Conservation (phyloP, 495 filamentous ascomycete species). For the Aspergillus bertholletiae region DNA sequence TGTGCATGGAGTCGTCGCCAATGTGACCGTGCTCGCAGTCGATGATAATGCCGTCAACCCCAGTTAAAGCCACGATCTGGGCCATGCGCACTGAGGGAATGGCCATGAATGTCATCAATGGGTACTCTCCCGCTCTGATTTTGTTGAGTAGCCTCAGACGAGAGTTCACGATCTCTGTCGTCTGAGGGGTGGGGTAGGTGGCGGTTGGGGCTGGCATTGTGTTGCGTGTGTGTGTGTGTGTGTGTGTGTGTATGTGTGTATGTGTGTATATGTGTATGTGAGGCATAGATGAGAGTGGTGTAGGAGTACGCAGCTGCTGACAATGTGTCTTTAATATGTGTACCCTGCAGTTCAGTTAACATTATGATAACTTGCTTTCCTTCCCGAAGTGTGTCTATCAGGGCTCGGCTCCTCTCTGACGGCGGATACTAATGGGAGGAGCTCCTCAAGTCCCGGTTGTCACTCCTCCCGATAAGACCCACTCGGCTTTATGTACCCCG, state of each 20-base stretch:
- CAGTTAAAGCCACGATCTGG: slow-evolving; percentile 29
- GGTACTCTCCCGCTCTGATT: slow-evolving; percentile 20
- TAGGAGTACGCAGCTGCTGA: background rate
- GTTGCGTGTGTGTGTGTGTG: background rate
- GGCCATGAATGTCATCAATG: slow-evolving; percentile 29
- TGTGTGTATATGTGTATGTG: too few relatives aligned
- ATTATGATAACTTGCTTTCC: too few relatives aligned
- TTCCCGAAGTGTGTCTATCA: too few relatives aligned
- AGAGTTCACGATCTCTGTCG: slow-evolving; percentile 20
- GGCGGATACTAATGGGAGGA: slow-evolving; percentile 16
- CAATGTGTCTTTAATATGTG: background rate
- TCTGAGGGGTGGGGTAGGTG: background rate
- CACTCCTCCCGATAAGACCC: slow-evolving; percentile 12
- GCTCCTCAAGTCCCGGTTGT: slow-evolving; percentile 16
- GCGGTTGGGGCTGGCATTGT: background rate
- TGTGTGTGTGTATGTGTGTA: too few relatives aligned
- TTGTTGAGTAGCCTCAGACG: slow-evolving; percentile 26
- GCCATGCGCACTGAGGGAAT: slow-evolving; percentile 29
- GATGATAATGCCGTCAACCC: slow-evolving; percentile 33
- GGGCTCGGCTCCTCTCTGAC: background rate
- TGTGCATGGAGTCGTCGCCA: slow-evolving; percentile 74
- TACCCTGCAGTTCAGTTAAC: too few relatives aligned
- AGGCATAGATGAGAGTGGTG: background rate
- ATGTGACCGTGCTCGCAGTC: slow-evolving; percentile 27
- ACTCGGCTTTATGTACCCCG: background rate